Evolutionary conservation across 495 filamentous ascomycete species (phyloP).

Genomic region (Stereocaulon alpinum): DNA sequence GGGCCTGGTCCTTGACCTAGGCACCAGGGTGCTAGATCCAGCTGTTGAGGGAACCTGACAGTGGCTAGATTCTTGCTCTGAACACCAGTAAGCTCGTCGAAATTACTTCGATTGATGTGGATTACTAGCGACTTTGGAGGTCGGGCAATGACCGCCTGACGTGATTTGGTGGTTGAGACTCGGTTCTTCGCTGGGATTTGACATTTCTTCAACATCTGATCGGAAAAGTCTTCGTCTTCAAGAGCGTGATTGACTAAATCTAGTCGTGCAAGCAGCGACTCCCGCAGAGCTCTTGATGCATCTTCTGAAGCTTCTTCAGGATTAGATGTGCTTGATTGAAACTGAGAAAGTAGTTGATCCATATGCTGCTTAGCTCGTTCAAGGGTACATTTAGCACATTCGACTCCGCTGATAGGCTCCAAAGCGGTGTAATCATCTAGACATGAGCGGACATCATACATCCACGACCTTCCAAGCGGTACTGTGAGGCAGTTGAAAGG

Average conservation of each 20-base stretch:
- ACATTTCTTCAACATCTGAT: conserved; percentile 61
- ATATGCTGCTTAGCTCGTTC: conserved; percentile 43
- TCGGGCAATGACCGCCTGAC: conserved; percentile 75
- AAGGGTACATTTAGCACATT: conserved; percentile 86
- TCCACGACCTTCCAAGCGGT: conserved; percentile 47
- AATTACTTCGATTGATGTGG: conserved; percentile 85
- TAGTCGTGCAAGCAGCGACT: conserved; percentile 41
- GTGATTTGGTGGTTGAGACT: conserved; percentile 68
- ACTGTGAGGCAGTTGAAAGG: conserved; percentile 94
- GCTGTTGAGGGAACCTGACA: conserved; percentile 59
- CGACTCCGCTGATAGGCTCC: conserved; percentile 75
- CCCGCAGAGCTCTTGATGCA: conserved; percentile 28
- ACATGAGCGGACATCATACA: conserved; percentile 62
- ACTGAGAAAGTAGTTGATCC: conserved; percentile 29
- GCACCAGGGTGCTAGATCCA: conserved; percentile 74
- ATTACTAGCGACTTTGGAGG: conserved; percentile 68
- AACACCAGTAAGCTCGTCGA: conserved; percentile 67
- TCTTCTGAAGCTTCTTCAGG: not conserved
- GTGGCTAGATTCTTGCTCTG: conserved; percentile 73
- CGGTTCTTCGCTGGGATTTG: conserved; percentile 58
- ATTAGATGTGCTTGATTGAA: not conserved
- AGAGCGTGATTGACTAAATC: conserved; percentile 55
- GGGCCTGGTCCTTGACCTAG: conserved; percentile 40
- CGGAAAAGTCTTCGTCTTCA: conserved; percentile 69
- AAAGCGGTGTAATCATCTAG: conserved; percentile 76